phyloP scores from a whole-genome alignment of 148 eudicot genomes.

The Rhododendron simsii region DNA sequence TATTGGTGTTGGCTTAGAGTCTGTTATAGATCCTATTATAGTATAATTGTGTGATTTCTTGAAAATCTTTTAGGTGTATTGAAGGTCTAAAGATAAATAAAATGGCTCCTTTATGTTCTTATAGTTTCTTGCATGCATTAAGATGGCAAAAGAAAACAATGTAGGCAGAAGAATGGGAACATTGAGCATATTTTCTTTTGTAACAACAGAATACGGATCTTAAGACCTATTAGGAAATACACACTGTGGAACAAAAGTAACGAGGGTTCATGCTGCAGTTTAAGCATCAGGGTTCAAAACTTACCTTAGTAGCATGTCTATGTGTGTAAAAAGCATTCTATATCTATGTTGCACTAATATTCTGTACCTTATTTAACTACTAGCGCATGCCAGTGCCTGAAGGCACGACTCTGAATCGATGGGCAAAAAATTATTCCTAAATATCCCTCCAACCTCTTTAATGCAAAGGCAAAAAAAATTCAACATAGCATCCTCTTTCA shows the following conservation, averaged over 20 bases:
- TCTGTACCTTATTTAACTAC: neutral
- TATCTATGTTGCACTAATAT: neutral
- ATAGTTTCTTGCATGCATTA: neutral
- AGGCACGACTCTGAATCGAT: too few relatives aligned
- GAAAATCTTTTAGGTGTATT: neutral
- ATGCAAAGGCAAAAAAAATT: too few relatives aligned
- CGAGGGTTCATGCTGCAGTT: neutral
- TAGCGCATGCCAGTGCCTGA: too few relatives aligned
- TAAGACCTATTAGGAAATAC: neutral
- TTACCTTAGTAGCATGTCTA: neutral
- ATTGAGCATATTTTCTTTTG: neutral
- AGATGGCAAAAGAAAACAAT: neutral
- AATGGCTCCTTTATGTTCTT: neutral
- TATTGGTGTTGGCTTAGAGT: neutral
- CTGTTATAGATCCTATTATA: neutral
- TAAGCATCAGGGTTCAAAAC: neutral
- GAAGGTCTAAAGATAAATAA: neutral
- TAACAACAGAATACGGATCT: neutral
- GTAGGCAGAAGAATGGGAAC: neutral
- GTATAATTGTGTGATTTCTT: neutral
- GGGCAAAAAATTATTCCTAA: too few relatives aligned
- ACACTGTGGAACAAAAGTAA: neutral
- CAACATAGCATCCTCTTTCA: too few relatives aligned
- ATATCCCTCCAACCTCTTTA: too few relatives aligned
- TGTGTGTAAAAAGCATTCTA: neutral